Conservation (phyloP, 352 stramenopile species). For the Globisporangium carolinianum region DNA sequence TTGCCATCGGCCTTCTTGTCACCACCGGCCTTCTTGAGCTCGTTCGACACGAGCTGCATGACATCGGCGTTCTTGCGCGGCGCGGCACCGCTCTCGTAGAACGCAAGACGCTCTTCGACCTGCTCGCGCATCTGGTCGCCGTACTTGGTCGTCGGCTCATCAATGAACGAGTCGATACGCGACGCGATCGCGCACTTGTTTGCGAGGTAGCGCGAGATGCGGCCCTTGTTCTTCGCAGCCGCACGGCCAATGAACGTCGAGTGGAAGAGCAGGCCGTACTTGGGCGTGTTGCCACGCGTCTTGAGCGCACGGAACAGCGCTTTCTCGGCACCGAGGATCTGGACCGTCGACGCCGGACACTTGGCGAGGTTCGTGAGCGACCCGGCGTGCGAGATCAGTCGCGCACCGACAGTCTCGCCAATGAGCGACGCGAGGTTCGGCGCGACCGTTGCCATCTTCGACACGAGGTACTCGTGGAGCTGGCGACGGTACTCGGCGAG, state of each 20-base stretch:
- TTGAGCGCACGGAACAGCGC: constrained; percentile 99
- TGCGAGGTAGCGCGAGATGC: constrained; percentile 98
- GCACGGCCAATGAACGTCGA: constrained; percentile 99
- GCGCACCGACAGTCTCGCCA: constrained; percentile 97
- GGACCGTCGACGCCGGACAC: constrained; percentile 98
- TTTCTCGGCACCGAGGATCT: constrained; percentile 99
- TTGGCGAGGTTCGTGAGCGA: constrained; percentile 99
- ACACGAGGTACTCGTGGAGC: constrained; percentile 91
- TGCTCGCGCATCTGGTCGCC: constrained; percentile 98
- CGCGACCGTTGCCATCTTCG: constrained; percentile 98
- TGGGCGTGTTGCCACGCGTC: constrained; percentile 99
- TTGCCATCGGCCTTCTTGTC: constrained; percentile 57
- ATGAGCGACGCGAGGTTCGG: constrained; percentile 98
- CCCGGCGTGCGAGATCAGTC: constrained; percentile 99
- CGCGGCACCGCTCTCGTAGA: constrained; percentile 98
- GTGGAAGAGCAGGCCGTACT: constrained; percentile 99
- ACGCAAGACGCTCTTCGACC: constrained; percentile 98
- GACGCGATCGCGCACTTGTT: constrained; percentile 99
- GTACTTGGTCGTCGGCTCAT: constrained; percentile 94
- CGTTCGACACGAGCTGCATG: constrained; percentile 93
- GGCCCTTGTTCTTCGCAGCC: constrained; percentile 99
- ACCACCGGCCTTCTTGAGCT: constrained; percentile 67
- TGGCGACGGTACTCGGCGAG: constrained; percentile 97
- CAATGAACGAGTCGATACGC: constrained; percentile 98
- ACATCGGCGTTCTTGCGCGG: constrained; percentile 99